Percentiles rank a stretch among this genome's conserved stretches.
phyloP scores from a whole-genome alignment of 192 early-diverging fungal species.

The Gigaspora rosea region DNA sequence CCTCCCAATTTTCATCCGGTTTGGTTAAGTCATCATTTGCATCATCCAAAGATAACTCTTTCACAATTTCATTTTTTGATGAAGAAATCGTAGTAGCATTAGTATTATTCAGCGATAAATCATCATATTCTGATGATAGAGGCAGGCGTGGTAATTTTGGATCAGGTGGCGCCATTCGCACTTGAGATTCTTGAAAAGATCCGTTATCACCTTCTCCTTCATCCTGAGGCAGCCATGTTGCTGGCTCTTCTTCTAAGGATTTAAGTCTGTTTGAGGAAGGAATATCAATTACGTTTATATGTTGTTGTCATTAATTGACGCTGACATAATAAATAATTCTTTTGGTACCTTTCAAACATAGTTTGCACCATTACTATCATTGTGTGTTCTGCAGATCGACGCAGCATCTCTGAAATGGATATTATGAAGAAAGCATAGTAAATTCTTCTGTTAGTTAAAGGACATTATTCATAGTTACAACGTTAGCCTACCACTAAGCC shows the following conservation, averaged over 20 bases:
- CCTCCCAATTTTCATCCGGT: background rate
- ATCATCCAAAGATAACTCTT: background rate
- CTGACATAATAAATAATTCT: background rate
- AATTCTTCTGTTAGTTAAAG: background rate
- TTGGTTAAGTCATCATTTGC: slow-evolving; percentile 1
- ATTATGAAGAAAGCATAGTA: background rate
- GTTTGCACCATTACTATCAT: slow-evolving; percentile 71
- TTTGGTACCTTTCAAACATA: slow-evolving; percentile 71
- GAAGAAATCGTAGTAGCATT: background rate
- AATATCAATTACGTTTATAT: background rate
- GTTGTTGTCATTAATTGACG: background rate
- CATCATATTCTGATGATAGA: slow-evolving; percentile 1
- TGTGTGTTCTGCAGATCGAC: slow-evolving; percentile 77
- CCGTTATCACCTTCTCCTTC: background rate
- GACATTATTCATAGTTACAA: background rate
- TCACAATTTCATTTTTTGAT: background rate
- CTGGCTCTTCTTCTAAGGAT: slow-evolving; percentile 39
- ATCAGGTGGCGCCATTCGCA: slow-evolving; percentile 30
- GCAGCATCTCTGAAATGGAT: slow-evolving; percentile 62
- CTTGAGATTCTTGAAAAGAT: slow-evolving; percentile 8
- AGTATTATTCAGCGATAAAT: background rate
- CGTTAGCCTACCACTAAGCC: slow-evolving; percentile 66
- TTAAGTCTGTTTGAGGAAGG: slow-evolving; percentile 37
- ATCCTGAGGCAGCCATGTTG: background rate
- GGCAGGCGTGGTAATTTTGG: slow-evolving; percentile 27